Conservation (phyloP, 108 stramenopile species). For the Craspedostauros australis region DNA sequence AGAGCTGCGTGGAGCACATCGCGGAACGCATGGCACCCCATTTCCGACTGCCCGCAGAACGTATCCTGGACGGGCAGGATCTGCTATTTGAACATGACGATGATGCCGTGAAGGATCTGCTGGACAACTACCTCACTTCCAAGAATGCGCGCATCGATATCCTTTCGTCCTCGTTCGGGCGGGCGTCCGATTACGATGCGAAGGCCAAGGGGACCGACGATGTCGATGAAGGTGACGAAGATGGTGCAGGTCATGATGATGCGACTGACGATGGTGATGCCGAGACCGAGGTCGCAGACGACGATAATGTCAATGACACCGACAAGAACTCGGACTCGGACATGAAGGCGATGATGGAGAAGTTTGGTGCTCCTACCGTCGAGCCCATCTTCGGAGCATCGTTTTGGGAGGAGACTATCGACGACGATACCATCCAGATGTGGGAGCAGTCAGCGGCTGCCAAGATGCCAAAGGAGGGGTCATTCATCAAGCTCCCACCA, state of each 20-base stretch:
- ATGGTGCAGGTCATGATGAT: constrained; percentile 3
- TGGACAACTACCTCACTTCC: constrained; percentile 62
- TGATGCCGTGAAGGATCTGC: constrained; percentile 32
- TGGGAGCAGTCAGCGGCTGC: constrained; percentile 40
- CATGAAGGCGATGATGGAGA: constrained; percentile 5
- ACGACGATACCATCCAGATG: constrained; percentile 18
- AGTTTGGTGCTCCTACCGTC: constrained; percentile 4
- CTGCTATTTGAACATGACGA: constrained; percentile 67
- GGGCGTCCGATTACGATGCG: constrained; percentile 57
- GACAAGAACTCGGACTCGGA: constrained; percentile 2
- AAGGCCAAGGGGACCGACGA: too few species aligned
- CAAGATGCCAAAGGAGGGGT: constrained; percentile 38
- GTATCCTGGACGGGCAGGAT: constrained; percentile 63
- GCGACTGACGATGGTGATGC: constrained; percentile 4
- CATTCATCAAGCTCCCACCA: constrained; percentile 53
- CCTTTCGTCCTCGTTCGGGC: constrained; percentile 60
- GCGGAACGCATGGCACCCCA: constrained; percentile 74
- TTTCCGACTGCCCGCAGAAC: constrained; percentile 49
- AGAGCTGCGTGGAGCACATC: constrained; percentile 64
- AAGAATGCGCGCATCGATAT: constrained; percentile 68
- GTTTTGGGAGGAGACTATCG: constrained; percentile 13
- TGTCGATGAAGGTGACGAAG: constrained; percentile 11
- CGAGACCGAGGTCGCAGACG: not conserved
- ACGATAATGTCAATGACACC: constrained; percentile 1
- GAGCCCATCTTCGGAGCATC: constrained; percentile 26